Base-by-base conservation (phyloP, 2,329 filamentous ascomycete genomes). In the Cladosporium cucumerinum region DNA sequence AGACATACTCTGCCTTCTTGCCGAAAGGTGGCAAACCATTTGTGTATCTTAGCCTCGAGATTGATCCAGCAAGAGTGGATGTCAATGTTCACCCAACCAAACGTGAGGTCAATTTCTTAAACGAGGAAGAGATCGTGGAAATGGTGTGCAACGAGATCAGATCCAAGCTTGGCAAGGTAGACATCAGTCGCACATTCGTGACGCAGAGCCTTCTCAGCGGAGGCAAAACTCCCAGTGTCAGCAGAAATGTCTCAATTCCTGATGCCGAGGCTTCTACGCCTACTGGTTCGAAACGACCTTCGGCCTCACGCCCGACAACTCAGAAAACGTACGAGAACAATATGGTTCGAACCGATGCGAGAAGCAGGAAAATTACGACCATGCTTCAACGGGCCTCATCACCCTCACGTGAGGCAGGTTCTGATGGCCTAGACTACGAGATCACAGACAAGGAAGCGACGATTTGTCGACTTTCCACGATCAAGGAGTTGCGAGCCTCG, bases 31-130 rank as follows among this genome's bases (percentile, higher is more conserved):
- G 93, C 1, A 95, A 97, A 74, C 95, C 95, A 0, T 99, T 98
- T 75, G 83, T 94, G 65, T 99, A 99, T 74, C 83, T 99, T 28
- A 95, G 89, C 73, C 84, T 99, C 2, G 91, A 97, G 66, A 96
- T 99, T 65, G 93, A 98, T 71, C 94, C 95, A 1, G 87, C 90
- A 28, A 85, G 94, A 61, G 92, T 99, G 4, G 95, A 99, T 76
- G 96, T 99, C 74, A 99, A 99, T 71, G 90, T 99, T 0, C 95
- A 99, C 76, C 95, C 95, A 0, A 99, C 95, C 0, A 99, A 99
- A 77, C 85, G 92, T 59, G 94, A 99, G 75, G 95, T 99, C 23
- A 95, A 98, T 73, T 98, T 99, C 72, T 83, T 99, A 25, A 97
- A 98, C 67, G 95, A 99, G 75, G 95, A 99, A 68, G 95, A 99